Evolutionary conservation across 306 rosid species (phyloP), one percentile per base, ranked within the genome.

Genomic region (Hippophae gyantsensis): DNA sequence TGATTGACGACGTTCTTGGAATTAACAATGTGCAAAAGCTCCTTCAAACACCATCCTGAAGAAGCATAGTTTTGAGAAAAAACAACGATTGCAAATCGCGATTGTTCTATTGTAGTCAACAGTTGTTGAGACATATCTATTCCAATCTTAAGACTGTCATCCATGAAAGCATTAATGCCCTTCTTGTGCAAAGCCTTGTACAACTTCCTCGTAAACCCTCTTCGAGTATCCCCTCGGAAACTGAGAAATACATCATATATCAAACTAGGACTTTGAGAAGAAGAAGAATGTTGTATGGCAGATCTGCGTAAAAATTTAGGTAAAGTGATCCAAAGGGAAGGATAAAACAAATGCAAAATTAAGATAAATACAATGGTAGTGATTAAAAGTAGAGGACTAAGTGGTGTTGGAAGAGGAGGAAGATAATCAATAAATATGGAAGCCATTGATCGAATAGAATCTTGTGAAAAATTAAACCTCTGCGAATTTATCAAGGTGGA

Each of bases 241-340:
- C 67, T 63, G 51, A 63, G 53, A 43, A 63, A 63, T 43, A 63
- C 52, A 0, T 63, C 51, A 5, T 52, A 63, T 23, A 51, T 52
- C 49, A 48, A 43, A 4, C 7, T 42, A 59, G 13, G 42, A 44
- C 25, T 7, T 11, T 40, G 5, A 23, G 57, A 26, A 54, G 8
- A n/a, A 10, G 12, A 54, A 9, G 57, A 53, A 18, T 32, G 38
- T 32, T 32, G 38, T 32, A 18, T 32, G 38, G 3, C 4, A 4
- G 23, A 18, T 32, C 38, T 32, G 38, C 38, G 38, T 32, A 1
- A 3, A 32, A 32, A 4, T 0, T 18, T 18, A 32, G 38, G 1
- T 2, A 2, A 32, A 32, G 2, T 32, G 38, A 18, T 18, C 23
- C 23, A 18, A 18, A 18, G 23, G 23, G 23, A 0, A 18, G 23